Evolutionary conservation across 192 early-diverging fungal genomes (phyloP), one percentile per base, ranked within the genome.

Genomic region (Mortierella hygrophila): DNA sequence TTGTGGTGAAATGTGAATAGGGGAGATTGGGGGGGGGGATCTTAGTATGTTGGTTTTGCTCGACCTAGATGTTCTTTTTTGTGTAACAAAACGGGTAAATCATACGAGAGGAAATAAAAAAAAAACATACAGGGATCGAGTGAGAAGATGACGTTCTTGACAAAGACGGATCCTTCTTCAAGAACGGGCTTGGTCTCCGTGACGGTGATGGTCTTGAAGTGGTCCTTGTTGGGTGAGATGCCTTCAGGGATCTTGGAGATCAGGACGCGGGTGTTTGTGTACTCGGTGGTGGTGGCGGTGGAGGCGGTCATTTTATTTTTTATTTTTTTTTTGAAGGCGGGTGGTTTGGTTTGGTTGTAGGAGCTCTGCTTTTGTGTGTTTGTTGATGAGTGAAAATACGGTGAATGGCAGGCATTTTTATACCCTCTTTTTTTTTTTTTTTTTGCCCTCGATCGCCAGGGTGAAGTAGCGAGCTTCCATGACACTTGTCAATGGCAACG

Each of bases 231-330:
- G 68, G 69, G 77, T 8, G 77, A 37, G 52, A 49, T 52, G 10
- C 77, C 77, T 6, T 78, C 77, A 20, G 47, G 49, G 69, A 49
- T 41, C 69, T 78, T 52, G 38, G 47, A 37, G 77, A 54, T 57
- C 21, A 78, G 23, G 68, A 78, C 77, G 69, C 77, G 77, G 47
- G 68, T 78, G 52, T 78, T 78, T 35, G 49, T 42, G 69, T 42
- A 57, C 68, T 77, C 23, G 32, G 11, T 72, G 40, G 38, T 40
- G 44, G 11, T 60, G 40, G 38, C n/a, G 44, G 0, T 60, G 23
- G 60, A 29, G 52, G 35, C 15, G 69, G 77, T 91, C 16, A 95
- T 74, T 13, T 76, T 86, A 55, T 72, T 44, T 74, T 68, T 6
- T 32, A 32, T 13, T 76, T 86, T 60, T 72, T 44, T 74, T 68